Evolutionary conservation across 495 filamentous ascomycete species (phyloP), one percentile per base, ranked within the genome.

Genomic region (Parathielavia appendiculata): DNA sequence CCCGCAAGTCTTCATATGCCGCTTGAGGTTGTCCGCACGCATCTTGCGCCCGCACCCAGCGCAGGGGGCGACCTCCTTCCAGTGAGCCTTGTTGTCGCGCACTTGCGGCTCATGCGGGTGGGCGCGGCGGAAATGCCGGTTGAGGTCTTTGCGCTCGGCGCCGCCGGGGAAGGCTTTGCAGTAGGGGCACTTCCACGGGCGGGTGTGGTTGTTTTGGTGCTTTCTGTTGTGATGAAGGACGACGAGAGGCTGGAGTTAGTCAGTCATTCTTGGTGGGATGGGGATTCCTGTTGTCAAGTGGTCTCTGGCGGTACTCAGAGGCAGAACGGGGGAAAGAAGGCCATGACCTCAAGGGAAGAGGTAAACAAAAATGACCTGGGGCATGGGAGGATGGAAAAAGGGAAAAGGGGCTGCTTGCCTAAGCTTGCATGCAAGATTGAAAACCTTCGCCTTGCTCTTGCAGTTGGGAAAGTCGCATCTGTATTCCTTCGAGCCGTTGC

Each of bases 141-240:
- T 40, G 8, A 54, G 52, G 41, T 54, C 52, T 39, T 54, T 54
- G 39, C 39, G 26, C 39, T 54, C 39, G 41, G 52, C 52, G 40
- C 52, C 52, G 39, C 39, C 52, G 16, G 1, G 36, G 51, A 26
- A 53, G 50, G 23, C 5, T 23, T 6, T 36, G 52, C 52, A 54
- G 40, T 45, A 54, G 26, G 9, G 6, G 34, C 52, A 54, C n/a
- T 54, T 54, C 20, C 26, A 9, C 17, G 52, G 52, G 11, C 52
- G 52, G 23, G 32, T 54, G 40, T 54, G 52, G 52, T 54, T 54
- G 52, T 54, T 44, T 19, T 34, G 16, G 19, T 54, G 52, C 36
- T 54, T 54, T 12, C 52, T 54, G 52, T 49, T 34, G 43, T n/a
- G n/a, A n/a, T n/a, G n/a, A n/a, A n/a, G n/a, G 19, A 14, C 3